Base-by-base conservation (phyloP, 2,329 filamentous ascomycete species). In the Trichophyton verrucosum region DNA sequence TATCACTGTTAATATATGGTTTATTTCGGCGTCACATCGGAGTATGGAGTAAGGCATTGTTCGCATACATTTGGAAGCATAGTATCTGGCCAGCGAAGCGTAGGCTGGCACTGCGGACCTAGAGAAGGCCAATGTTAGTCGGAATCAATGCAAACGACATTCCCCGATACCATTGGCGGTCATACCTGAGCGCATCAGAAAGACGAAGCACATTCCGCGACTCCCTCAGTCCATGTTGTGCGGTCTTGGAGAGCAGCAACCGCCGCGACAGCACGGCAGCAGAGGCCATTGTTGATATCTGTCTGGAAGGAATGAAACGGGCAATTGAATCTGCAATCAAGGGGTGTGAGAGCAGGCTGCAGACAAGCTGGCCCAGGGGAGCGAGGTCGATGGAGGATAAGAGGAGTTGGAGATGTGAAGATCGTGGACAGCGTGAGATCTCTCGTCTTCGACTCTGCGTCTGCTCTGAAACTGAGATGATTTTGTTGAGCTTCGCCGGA, bases 31-130 rank as follows among this genome's bases (percentile, higher is more conserved):
- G 64, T 58, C 61, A 61, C 3, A 38, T 38, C 9, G 33, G 33
- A 38, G 33, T 38, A 60, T 61, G 64, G 47, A 65, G 64, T 62
- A 63, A 66, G 57, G 47, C 59, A 63, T 64, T 61, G 63, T 63
- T 68, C 80, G 33, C 33, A 72, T 77, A 86, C 83, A 84, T 78
- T 86, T 86, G 62, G 83, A 85, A 73, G 84, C 84, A 81, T 86
- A 86, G 76, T 81, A 86, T 74, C 84, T 78, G 66, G 82, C 79
- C 67, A 86, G 78, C 64, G 83, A 82, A 60, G 82, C 80, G 65
- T 84, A 74, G 49, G 80, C 78, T 60, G 82, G 81, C 69, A 76
- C 71, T 68, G 75, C 73, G 60, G 71, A 68, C 68, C 75, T 76
- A 60, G 9, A 61, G 33, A 33, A 27, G 24, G 8, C 15, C 55